Evolutionary conservation across 1,284 basidiomycete genomes (phyloP).

Genomic region (Ceraceosorus guamensis): DNA sequence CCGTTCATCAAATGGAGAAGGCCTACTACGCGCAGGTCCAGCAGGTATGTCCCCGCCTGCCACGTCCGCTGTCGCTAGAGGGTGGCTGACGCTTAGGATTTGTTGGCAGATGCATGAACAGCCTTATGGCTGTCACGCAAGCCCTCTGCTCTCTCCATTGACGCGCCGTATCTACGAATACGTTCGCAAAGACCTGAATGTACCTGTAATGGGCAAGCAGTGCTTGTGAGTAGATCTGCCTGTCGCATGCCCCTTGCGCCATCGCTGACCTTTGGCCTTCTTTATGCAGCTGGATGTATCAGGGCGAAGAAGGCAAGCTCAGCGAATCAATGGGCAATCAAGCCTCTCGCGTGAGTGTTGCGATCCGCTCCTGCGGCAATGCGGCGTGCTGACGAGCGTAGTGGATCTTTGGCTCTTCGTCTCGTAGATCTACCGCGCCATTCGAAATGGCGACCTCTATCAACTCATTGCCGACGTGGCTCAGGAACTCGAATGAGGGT

Average conservation of each 20-base stretch:
- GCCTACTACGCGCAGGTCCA: conserved; percentile 25
- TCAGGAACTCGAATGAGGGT: too few species aligned
- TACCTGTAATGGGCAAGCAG: conserved; percentile 40
- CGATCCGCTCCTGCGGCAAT: not conserved
- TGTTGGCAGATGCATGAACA: conserved; percentile 33
- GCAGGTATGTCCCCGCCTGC: too few species aligned
- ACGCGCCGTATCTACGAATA: conserved; percentile 35
- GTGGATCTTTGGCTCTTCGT: not conserved
- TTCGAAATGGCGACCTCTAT: not conserved
- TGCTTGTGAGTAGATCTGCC: too few species aligned
- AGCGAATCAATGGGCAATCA: not conserved
- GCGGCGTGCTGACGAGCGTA: too few species aligned
- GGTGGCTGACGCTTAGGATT: too few species aligned
- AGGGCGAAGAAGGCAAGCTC: not conserved
- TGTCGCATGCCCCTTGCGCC: too few species aligned
- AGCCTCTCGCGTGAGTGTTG: not conserved
- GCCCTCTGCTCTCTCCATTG: conserved; percentile 25
- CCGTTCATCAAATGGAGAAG: conserved; percentile 23
- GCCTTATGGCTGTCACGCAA: conserved; percentile 35
- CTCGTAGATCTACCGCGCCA: not conserved
- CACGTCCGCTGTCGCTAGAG: too few species aligned
- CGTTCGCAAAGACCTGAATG: conserved; percentile 32
- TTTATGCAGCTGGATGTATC: too few species aligned
- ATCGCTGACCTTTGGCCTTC: not conserved
- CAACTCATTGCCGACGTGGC: too few species aligned